Conservation (phyloP, 805 yeast genomes). For the Maudiozyma saulgeensis region DNA sequence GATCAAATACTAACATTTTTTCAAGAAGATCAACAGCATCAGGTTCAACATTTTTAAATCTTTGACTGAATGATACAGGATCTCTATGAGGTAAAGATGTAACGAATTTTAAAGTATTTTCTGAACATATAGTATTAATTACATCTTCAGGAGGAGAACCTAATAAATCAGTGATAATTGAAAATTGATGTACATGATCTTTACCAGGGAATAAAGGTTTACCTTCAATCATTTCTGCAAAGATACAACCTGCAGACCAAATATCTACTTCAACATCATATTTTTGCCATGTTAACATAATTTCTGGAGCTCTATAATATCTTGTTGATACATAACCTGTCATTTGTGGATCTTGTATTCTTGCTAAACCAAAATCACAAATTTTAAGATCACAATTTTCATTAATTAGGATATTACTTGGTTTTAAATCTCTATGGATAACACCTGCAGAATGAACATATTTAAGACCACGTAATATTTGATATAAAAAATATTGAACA, state of each 20-base stretch:
- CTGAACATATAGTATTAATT: constrained; percentile 90
- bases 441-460: constrained; percentile 90
- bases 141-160: constrained; percentile 97
- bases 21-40: constrained; percentile 82
- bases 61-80: constrained; percentile 76
- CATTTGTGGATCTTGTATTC: constrained; percentile 98
- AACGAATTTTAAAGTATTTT: constrained; percentile 88
- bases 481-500: constrained; percentile 93
- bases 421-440: constrained; percentile 82
- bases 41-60: constrained; percentile 71
- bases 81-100: constrained; percentile 88
- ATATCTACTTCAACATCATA: constrained; percentile 94
- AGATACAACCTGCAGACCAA: constrained; percentile 96
- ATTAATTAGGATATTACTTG: constrained; percentile 73
- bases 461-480: constrained; percentile 80
- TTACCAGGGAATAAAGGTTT: constrained; percentile 96
- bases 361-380: constrained; percentile 90
- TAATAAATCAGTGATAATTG: constrained; percentile 88
- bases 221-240: constrained; percentile 96
- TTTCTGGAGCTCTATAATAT: constrained; percentile 95
- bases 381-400: constrained; percentile 87
- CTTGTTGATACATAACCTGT: constrained; percentile 95
- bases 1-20: constrained; percentile 90
- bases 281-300: constrained; percentile 97
- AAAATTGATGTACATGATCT: constrained; percentile 96